Conservation (phyloP, 78 protist genomes). For the Emiliania huxleyi region DNA sequence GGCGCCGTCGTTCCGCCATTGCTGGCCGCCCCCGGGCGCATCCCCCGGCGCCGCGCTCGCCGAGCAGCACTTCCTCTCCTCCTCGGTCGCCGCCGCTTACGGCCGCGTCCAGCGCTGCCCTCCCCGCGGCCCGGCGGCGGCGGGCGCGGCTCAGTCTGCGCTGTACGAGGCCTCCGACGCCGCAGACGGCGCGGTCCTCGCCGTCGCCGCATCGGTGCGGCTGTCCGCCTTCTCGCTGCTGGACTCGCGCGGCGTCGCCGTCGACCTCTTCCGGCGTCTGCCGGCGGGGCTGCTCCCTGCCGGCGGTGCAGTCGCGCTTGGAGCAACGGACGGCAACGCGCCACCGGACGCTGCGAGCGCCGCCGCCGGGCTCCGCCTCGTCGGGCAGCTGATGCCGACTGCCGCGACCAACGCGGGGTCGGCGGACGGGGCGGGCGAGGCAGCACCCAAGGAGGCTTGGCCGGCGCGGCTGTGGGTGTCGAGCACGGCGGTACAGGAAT, state of each 20-base stretch:
- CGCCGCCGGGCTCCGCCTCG: background rate
- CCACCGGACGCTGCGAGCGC: background rate
- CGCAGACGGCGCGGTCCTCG: no score
- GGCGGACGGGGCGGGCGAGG: background rate
- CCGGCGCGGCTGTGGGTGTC: background rate
- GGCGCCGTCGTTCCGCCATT: background rate
- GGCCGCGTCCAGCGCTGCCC: background rate
- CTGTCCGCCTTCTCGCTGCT: background rate
- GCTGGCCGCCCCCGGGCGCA: background rate
- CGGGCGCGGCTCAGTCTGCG: background rate
- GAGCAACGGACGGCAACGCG: background rate
- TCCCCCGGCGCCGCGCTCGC: background rate
- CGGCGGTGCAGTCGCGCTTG: background rate
- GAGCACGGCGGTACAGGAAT: background rate
- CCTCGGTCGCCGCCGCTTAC: background rate
- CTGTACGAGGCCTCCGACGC: no score
- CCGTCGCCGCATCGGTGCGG: no score
- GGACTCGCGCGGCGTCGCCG: background rate
- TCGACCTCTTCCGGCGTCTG: background rate
- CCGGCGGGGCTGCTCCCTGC: background rate
- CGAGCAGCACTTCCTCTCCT: background rate
- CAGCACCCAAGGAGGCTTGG: background rate
- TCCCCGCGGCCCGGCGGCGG: background rate
- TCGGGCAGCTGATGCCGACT: background rate
- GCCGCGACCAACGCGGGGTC: background rate